Conservation (phyloP, 345 rosid genomes). For the Lepidium didymum region DNA sequence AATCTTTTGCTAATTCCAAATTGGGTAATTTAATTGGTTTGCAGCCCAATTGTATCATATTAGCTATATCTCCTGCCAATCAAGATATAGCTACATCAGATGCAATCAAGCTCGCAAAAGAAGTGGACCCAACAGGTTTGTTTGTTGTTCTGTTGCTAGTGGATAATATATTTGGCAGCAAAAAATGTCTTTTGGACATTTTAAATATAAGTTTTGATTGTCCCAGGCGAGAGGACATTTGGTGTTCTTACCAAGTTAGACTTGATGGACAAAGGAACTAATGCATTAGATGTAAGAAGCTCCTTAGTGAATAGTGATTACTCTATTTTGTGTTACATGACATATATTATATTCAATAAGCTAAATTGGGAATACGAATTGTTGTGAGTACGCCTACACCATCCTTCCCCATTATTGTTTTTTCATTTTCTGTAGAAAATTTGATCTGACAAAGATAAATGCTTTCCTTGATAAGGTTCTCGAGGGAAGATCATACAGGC, state of each 20-base stretch:
- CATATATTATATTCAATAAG: not conserved
- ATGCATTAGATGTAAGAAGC: slow-evolving; percentile 82
- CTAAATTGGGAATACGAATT: not conserved
- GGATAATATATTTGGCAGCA: not conserved
- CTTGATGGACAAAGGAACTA: slow-evolving; percentile 97
- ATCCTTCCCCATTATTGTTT: not conserved
- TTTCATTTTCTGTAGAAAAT: not conserved
- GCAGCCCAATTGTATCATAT: slow-evolving; percentile 84
- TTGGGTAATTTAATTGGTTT: slow-evolving; percentile 6
- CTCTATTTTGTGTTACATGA: not conserved
- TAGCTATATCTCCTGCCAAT: slow-evolving; percentile 96
- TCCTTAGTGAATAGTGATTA: not conserved
- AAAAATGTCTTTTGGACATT: not conserved
- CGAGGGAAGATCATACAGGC: slow-evolving; percentile 84
- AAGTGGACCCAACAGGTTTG: slow-evolving; percentile 86
- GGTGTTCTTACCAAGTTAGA: slow-evolving; percentile 98
- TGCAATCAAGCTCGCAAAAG: slow-evolving; percentile 84
- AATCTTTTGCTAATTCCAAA: not conserved
- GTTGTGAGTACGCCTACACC: not conserved
- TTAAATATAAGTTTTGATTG: not conserved
- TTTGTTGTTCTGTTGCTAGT: not conserved
- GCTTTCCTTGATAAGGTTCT: slow-evolving; percentile 49
- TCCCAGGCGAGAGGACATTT: slow-evolving; percentile 84
- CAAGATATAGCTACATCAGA: slow-evolving; percentile 97
- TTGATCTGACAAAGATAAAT: not conserved